phyloP scores from a whole-genome alignment of 495 filamentous ascomycete species.

The Talaromyces proteolyticus region DNA sequence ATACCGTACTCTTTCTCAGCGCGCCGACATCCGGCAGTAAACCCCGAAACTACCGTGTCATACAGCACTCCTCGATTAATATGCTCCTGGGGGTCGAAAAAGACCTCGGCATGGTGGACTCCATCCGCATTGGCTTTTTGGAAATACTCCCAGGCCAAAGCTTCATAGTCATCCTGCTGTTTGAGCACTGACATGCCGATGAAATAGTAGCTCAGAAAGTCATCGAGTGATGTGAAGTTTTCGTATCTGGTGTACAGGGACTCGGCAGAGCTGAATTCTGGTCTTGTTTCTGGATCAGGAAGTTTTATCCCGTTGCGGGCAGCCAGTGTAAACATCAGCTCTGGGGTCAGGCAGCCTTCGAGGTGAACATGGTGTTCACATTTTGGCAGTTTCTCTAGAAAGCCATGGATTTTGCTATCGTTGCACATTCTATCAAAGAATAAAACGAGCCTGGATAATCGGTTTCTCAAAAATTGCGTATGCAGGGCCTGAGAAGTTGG shows the following conservation, averaged over 20 bases:
- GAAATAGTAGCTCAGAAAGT: conserved; percentile 77
- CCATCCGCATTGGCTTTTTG: conserved; percentile 54
- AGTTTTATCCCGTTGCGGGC: conserved; percentile 55
- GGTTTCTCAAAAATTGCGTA: too few species aligned
- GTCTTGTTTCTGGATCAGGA: conserved; percentile 41
- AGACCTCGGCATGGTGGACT: conserved; percentile 70
- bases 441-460: too few species aligned
- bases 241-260: conserved; percentile 55
- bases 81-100: conserved; percentile 78
- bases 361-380: conserved; percentile 78
- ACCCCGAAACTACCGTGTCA: conserved; percentile 52
- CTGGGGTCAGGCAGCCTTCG: conserved; percentile 63
- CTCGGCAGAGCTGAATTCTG: conserved; percentile 53
- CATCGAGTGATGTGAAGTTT: conserved; percentile 63
- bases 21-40: conserved; percentile 49
- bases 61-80: conserved; percentile 55
- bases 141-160: conserved; percentile 72
- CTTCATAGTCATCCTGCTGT: conserved; percentile 58
- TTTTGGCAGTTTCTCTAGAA: conserved; percentile 66
- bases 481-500: too few species aligned
- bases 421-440: conserved; percentile 4
- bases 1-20: conserved; percentile 60
- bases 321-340: conserved; percentile 64
- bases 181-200: conserved; percentile 65
- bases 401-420: conserved; percentile 39